Conservation (phyloP, 2,329 filamentous ascomycete species). For the Sphaerulina vaccinii region DNA sequence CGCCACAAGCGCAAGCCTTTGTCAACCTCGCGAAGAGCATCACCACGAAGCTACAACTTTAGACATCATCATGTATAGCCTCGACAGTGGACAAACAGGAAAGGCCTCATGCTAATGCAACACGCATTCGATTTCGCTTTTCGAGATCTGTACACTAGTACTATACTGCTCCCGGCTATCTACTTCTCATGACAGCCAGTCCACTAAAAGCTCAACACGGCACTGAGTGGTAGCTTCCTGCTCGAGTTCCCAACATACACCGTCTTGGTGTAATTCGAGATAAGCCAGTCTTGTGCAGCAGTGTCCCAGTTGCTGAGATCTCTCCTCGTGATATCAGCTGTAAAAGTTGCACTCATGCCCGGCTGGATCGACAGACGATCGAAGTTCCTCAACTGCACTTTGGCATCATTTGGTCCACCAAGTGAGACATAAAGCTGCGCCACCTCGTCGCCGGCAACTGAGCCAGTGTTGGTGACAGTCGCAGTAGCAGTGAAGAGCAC, state of each 20-base stretch:
- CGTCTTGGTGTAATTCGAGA: constrained; percentile 57
- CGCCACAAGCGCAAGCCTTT: constrained; percentile 70
- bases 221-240: constrained; percentile 54
- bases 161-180: too few relatives aligned
- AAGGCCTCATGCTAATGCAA: too few relatives aligned
- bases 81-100: too few relatives aligned
- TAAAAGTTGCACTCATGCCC: constrained; percentile 67
- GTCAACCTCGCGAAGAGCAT: constrained; percentile 39
- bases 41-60: constrained; percentile 14
- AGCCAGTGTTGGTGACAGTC: constrained; percentile 70
- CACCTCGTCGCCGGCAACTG: constrained; percentile 65
- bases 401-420: constrained; percentile 71
- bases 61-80: neutral
- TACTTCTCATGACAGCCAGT: too few relatives aligned
- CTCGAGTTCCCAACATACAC: constrained; percentile 61
- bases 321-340: constrained; percentile 68
- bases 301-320: constrained; percentile 88
- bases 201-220: neutral
- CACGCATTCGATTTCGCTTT: too few relatives aligned
- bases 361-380: constrained; percentile 71
- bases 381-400: constrained; percentile 58
- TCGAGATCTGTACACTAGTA: neutral
- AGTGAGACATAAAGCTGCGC: constrained; percentile 75
- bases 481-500: constrained; percentile 66
- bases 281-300: constrained; percentile 74